phyloP scores from a whole-genome alignment of 2,329 filamentous ascomycete species.

The Trematosphaeria pertusa region DNA sequence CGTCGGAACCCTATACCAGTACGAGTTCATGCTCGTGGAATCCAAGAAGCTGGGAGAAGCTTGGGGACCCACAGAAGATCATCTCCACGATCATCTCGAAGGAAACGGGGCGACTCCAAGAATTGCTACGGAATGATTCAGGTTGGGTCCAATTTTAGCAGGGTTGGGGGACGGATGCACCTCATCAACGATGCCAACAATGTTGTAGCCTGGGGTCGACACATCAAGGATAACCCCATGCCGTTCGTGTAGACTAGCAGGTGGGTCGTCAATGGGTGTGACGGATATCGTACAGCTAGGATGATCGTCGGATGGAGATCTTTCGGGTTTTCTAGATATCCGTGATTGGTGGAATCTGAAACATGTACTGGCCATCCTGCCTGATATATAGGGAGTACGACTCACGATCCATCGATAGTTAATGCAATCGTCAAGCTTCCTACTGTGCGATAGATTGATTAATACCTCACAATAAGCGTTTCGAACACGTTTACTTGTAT shows the following conservation, averaged over 20 bases:
- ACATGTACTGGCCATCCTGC: neutral
- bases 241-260: constrained; percentile 10
- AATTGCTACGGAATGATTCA: constrained; percentile 18
- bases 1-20: constrained; percentile 8
- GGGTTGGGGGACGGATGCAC: constrained; percentile 16
- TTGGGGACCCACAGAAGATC: constrained; percentile 9
- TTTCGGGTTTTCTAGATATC: neutral
- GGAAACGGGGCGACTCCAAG: constrained; percentile 11
- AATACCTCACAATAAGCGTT: neutral
- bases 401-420: constrained; percentile 1
- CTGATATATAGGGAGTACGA: neutral
- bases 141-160: constrained; percentile 10
- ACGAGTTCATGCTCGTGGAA: constrained; percentile 17
- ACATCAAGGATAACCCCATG: constrained; percentile 15
- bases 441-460: constrained; percentile 1
- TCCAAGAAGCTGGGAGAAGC: constrained; percentile 10
- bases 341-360: no score
- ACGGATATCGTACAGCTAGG: neutral
- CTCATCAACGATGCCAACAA: constrained; percentile 15
- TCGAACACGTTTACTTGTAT: constrained; percentile 17
- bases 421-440: constrained; percentile 3
- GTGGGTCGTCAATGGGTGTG: constrained; percentile 3
- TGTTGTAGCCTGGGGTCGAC: constrained; percentile 14
- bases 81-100: constrained; percentile 6
- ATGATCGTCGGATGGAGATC: constrained; percentile 1